These are phyloP conservation scores for Globisporangium takayamanum DNA, from an alignment of 352 stramenopile species.

Conservation along the genomic window DNA sequence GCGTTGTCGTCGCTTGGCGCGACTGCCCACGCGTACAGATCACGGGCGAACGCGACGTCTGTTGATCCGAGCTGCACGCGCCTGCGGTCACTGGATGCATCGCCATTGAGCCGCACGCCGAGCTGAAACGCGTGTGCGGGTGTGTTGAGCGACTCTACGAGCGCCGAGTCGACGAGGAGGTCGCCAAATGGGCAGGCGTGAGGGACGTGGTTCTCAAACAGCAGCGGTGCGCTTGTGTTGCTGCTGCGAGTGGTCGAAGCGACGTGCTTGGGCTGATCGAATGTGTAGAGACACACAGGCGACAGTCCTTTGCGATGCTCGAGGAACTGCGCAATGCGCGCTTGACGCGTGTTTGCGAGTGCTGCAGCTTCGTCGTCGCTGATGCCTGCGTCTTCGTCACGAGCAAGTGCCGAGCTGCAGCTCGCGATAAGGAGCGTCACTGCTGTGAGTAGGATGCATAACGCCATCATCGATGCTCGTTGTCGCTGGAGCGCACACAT, in stretches of 20 bases:
- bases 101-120: conserved; percentile 31
- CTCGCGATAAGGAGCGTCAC: too few relatives aligned
- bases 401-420: not conserved
- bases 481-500: too few relatives aligned
- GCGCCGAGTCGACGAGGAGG: conserved; percentile 37
- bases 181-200: conserved; percentile 49
- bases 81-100: conserved; percentile 21
- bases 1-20: not conserved
- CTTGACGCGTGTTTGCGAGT: not conserved
- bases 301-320: conserved; percentile 4
- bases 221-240: not conserved
- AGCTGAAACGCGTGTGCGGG: conserved; percentile 27
- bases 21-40: conserved; percentile 40
- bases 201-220: conserved; percentile 21
- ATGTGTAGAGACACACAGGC: conserved; percentile 35
- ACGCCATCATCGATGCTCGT: too few relatives aligned
- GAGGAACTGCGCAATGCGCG: conserved; percentile 19
- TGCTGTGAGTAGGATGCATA: too few relatives aligned
- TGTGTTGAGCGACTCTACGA: conserved; percentile 40
- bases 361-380: too few relatives aligned
- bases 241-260: not conserved
- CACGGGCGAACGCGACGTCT: conserved; percentile 34
- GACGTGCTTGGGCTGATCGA: conserved; percentile 15
- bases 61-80: conserved; percentile 48
- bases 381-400: not conserved